Evolutionary conservation across 108 stramenopile genomes (phyloP).

Genomic region (Pseudonitzschia multiseries): DNA sequence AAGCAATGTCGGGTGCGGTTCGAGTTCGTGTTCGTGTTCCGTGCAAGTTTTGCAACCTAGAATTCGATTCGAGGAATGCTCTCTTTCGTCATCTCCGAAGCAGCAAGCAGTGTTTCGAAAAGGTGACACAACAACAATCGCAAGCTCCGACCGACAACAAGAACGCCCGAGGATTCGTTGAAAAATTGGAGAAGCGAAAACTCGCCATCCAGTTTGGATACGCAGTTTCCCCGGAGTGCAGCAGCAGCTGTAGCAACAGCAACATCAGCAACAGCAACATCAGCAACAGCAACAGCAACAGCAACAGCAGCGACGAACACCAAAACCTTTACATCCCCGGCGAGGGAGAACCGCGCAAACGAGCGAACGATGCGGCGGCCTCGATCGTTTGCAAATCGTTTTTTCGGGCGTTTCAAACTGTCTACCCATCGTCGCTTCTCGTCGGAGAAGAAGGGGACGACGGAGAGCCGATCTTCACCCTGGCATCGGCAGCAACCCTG

Average conservation of each 20-base stretch:
- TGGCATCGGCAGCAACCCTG: conserved; percentile 31
- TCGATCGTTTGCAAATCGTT: neutral
- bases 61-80: conserved; percentile 63
- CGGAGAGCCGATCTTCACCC: neutral
- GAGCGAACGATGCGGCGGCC: neutral
- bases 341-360: neutral
- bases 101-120: conserved; percentile 4
- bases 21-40: too few relatives aligned
- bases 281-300: too few relatives aligned
- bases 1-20: neutral
- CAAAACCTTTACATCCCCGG: neutral
- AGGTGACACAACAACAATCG: neutral
- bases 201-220: conserved; percentile 31
- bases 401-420: neutral
- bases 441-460: conserved; percentile 24
- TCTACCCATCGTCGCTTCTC: conserved; percentile 37
- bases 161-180: neutral
- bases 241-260: too few relatives aligned
- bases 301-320: too few relatives aligned
- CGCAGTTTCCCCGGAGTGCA: neutral
- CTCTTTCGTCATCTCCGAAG: conserved; percentile 71
- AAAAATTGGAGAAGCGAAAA: neutral
- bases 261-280: too few relatives aligned
- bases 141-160: neutral
- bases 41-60: conserved; percentile 33